Percentiles rank a stretch among this genome's conserved stretches.
phyloP scores from a whole-genome alignment of 768 basidiomycete species.

The Asterophora lycoperdoides region DNA sequence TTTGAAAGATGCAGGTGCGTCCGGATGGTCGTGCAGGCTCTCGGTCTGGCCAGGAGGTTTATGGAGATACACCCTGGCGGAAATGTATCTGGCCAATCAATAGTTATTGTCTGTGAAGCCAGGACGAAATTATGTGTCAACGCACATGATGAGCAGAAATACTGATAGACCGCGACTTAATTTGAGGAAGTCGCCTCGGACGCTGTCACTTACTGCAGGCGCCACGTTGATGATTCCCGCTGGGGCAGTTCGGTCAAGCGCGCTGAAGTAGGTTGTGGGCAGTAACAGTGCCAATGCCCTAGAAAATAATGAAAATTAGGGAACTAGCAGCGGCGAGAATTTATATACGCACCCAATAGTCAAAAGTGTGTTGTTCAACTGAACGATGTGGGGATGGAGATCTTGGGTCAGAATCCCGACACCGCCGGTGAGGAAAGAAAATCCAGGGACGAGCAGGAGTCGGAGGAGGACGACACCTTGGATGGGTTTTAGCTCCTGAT shows the following conservation, averaged over 20 bases:
- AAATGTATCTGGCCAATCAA: slow-evolving; percentile 44
- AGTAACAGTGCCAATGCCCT: slow-evolving; percentile 61
- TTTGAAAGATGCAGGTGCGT: slow-evolving; percentile 43
- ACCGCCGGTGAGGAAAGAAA: slow-evolving; percentile 63
- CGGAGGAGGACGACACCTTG: slow-evolving; percentile 67
- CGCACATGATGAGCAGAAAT: slow-evolving; percentile 56
- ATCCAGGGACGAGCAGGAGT: slow-evolving; percentile 65
- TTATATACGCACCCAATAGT: slow-evolving; percentile 50
- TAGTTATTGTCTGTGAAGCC: too few relatives aligned
- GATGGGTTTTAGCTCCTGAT: not conserved
- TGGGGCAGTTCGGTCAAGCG: slow-evolving; percentile 36
- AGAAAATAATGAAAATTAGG: not conserved
- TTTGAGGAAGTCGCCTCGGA: slow-evolving; percentile 45
- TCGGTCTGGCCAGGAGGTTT: slow-evolving; percentile 61
- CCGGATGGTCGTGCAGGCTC: slow-evolving; percentile 35
- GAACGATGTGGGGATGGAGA: slow-evolving; percentile 57
- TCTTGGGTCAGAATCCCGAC: slow-evolving; percentile 62
- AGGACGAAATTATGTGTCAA: not conserved
- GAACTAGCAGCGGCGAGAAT: not conserved
- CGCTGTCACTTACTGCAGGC: slow-evolving; percentile 36
- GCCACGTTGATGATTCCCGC: slow-evolving; percentile 10
- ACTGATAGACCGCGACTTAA: slow-evolving; percentile 65
- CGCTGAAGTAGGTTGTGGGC: slow-evolving; percentile 63
- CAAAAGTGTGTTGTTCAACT: slow-evolving; percentile 66
- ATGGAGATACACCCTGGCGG: slow-evolving; percentile 63